These are phyloP conservation scores for Marvania coccoides DNA, from an alignment of 139 green algal species.

Conservation along the genomic window DNA sequence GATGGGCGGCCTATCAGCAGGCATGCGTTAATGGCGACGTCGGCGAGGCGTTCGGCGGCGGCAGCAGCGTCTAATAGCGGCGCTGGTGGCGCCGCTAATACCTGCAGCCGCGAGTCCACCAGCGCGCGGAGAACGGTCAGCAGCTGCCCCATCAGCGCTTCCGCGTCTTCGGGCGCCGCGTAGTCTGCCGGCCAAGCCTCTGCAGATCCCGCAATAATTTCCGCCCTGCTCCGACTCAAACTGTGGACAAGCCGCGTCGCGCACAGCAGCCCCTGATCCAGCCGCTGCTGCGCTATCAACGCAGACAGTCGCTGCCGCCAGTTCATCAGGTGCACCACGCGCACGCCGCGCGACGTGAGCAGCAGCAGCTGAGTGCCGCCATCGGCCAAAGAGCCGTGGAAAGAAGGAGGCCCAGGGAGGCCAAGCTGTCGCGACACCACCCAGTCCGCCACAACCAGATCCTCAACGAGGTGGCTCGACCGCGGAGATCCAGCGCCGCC, in stretches of 20 bases:
- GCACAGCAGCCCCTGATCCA: conserved; percentile 18
- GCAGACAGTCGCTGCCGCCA: conserved; percentile 47
- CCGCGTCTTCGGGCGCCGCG: background rate
- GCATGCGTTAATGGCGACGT: conserved; percentile 24
- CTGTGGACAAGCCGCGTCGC: background rate
- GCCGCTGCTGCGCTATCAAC: conserved; percentile 13
- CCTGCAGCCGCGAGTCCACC: conserved; percentile 7
- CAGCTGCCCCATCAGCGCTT: background rate
- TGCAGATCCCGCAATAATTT: background rate
- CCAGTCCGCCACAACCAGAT: conserved; percentile 13
- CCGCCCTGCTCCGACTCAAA: no score
- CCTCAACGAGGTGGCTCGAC: background rate
- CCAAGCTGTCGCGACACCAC: conserved; percentile 10
- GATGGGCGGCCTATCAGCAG: conserved; percentile 24
- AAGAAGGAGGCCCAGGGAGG: background rate
- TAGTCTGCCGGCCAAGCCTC: conserved; percentile 17
- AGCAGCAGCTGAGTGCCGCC: conserved; percentile 22
- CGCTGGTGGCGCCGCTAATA: background rate
- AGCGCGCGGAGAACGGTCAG: conserved; percentile 7
- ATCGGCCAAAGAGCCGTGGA: background rate
- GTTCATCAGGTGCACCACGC: conserved; percentile 32
- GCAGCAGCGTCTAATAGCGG: background rate
- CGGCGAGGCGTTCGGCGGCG: conserved; percentile 11
- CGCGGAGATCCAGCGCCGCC: background rate
- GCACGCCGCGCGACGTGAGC: conserved; percentile 31